Percentiles rank a stretch among this genome's conserved stretches.
These are phyloP conservation scores for Orbilia blumenaviensis DNA, from an alignment of 2,329 filamentous ascomycete genomes.

Conservation along the genomic window DNA sequence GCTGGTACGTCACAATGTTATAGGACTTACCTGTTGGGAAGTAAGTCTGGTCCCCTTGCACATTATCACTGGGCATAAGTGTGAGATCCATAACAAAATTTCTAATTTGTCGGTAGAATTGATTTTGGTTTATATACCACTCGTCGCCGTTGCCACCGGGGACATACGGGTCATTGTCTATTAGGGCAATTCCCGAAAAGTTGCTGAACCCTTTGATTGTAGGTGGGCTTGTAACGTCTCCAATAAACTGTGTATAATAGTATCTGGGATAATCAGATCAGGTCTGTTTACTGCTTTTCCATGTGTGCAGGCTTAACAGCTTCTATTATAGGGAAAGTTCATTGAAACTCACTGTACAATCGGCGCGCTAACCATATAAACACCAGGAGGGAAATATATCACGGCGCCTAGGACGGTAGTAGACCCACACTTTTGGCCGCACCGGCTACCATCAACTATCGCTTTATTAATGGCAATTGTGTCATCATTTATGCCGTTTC, in stretches of 20 bases:
- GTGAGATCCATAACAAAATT: conserved; percentile 66
- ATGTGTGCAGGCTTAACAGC: not conserved
- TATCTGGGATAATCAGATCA: not conserved
- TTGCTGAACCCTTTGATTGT: not conserved
- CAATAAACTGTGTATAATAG: conserved; percentile 93
- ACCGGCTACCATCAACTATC: conserved; percentile 78
- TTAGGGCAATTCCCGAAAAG: conserved; percentile 58
- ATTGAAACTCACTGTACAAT: conserved; percentile 56
- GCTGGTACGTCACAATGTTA: not conserved
- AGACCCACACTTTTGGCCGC: conserved; percentile 73
- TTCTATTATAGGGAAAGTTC: conserved; percentile 59
- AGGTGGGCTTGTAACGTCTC: conserved; percentile 70
- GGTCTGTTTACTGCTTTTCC: not conserved
- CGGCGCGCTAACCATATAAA: conserved; percentile 66
- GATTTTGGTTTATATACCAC: conserved; percentile 66
- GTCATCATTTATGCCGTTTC: conserved; percentile 78
- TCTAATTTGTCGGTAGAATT: conserved; percentile 68
- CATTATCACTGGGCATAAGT: conserved; percentile 47
- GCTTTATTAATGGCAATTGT: conserved; percentile 87
- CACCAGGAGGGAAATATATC: conserved; percentile 58
- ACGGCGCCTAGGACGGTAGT: conserved; percentile 55
- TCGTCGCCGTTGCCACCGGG: conserved; percentile 57
- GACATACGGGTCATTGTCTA: conserved; percentile 61
- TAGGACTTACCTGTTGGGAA: not conserved
- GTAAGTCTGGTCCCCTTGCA: not conserved